Evolutionary conservation across 257 asterid genomes (phyloP).

Genomic region (Salvia miltiorrhiza): DNA sequence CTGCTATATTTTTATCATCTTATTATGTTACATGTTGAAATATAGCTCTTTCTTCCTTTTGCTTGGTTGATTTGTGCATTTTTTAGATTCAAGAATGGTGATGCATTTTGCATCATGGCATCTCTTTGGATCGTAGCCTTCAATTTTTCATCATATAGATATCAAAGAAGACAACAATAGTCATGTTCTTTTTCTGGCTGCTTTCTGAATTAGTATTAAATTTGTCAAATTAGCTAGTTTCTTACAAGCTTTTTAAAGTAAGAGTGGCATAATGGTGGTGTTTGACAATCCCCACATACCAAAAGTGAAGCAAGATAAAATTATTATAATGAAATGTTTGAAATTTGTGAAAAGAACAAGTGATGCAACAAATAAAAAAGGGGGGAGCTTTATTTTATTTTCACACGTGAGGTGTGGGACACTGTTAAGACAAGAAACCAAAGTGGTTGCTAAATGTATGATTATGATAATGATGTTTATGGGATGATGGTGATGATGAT

Average conservation of each 20-base stretch:
- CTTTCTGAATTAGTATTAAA: too few species aligned
- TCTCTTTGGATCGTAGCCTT: not conserved
- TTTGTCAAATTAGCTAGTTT: too few species aligned
- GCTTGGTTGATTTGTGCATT: not conserved
- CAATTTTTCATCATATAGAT: not conserved
- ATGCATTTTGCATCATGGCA: not conserved
- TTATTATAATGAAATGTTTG: slow-evolving; percentile 12
- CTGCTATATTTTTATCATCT: slow-evolving; percentile 3
- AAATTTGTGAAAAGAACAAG: slow-evolving; percentile 10
- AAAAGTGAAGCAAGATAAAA: slow-evolving; percentile 7
- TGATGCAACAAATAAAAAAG: slow-evolving; percentile 5
- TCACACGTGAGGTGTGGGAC: slow-evolving; percentile 36
- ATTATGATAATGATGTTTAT: slow-evolving; percentile 1
- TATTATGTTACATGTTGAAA: not conserved
- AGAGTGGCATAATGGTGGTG: not conserved
- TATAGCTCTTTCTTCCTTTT: not conserved
- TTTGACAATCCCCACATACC: slow-evolving; percentile 26
- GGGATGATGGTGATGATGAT: not conserved
- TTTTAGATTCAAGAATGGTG: not conserved
- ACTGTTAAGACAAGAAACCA: slow-evolving; percentile 21
- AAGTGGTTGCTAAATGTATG: slow-evolving; percentile 2
- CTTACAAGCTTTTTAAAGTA: not conserved
- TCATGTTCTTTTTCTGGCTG: too few species aligned
- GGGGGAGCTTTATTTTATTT: too few species aligned
- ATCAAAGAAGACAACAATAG: not conserved